A percentile compares a stretch with the other conserved stretches of the same genome.
These are phyloP conservation scores for Trichoderma asperellum DNA, from an alignment of 2,329 filamentous ascomycete genomes.

Conservation along the genomic window DNA sequence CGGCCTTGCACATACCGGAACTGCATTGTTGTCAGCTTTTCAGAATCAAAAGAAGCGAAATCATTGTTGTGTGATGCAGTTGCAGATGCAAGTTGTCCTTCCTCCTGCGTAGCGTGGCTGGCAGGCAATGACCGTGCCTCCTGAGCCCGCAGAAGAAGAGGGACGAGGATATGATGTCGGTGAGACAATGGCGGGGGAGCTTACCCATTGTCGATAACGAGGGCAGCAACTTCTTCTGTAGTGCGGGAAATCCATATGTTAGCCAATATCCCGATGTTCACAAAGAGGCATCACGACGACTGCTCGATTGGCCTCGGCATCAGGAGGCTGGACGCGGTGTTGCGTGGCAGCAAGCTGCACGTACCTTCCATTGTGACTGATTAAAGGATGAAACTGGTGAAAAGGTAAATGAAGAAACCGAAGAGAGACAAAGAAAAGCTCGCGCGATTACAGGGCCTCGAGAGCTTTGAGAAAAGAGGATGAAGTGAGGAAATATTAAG, in stretches of 20 bases:
- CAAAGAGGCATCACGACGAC: constrained; percentile 20
- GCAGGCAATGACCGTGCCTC: constrained; percentile 3
- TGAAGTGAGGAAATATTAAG: constrained; percentile 31
- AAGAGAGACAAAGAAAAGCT: constrained; percentile 27
- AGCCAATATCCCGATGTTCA: constrained; percentile 41
- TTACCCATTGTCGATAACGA: constrained; percentile 99
- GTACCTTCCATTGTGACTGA: constrained; percentile 62
- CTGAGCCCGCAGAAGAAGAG: constrained; percentile 9
- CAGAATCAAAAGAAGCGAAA: not conserved
- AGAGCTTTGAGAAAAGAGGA: constrained; percentile 26
- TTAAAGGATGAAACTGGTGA: constrained; percentile 45
- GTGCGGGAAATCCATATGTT: constrained; percentile 42
- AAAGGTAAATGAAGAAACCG: constrained; percentile 24
- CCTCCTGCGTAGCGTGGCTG: constrained; percentile 14
- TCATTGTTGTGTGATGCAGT: not conserved
- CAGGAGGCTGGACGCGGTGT: constrained; percentile 16
- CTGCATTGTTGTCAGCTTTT: constrained; percentile 53
- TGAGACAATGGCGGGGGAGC: constrained; percentile 53
- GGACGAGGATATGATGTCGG: constrained; percentile 38
- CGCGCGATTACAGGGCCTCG: constrained; percentile 29
- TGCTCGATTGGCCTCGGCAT: constrained; percentile 18
- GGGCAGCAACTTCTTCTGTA: constrained; percentile 99
- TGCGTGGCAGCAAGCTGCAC: constrained; percentile 36
- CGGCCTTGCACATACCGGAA: constrained; percentile 99
- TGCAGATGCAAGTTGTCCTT: constrained; percentile 8